A percentile compares a stretch with the other conserved stretches of the same genome.
phyloP scores from a whole-genome alignment of 2,329 filamentous ascomycete genomes.

The Fusarium coicis region DNA sequence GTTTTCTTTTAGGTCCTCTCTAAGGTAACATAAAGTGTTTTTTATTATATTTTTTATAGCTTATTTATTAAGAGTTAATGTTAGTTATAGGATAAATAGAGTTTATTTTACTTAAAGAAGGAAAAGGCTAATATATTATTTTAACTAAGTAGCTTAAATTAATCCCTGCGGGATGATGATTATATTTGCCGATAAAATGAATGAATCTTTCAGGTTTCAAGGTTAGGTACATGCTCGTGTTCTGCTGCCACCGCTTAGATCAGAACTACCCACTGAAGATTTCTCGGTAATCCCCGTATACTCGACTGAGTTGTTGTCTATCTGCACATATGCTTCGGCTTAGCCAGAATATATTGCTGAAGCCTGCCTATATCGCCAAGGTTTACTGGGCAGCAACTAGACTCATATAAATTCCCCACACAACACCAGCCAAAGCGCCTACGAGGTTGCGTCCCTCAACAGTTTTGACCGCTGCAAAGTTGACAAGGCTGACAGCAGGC shows the following conservation, averaged over 20 bases:
- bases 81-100: too few relatives aligned
- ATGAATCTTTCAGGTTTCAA: neutral
- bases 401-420: constrained; percentile 81
- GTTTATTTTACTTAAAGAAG: too few relatives aligned
- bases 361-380: neutral
- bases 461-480: constrained; percentile 76
- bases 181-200: too few relatives aligned
- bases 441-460: constrained; percentile 76
- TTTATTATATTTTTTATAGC: too few relatives aligned
- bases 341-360: neutral
- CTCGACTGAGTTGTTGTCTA: neutral
- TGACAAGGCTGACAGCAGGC: constrained; percentile 75
- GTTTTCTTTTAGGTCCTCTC: neutral
- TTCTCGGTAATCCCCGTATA: neutral
- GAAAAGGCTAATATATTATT: too few relatives aligned
- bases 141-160: too few relatives aligned
- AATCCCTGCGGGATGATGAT: too few relatives aligned
- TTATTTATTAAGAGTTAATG: too few relatives aligned
- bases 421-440: constrained; percentile 76
- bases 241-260: neutral
- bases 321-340: neutral
- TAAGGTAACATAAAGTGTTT: too few relatives aligned
- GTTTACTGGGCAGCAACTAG: constrained; percentile 59
- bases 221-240: neutral
- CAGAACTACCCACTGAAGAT: neutral